Evolutionary conservation across 495 filamentous ascomycete species (phyloP).

Genomic region (Podospora australis): DNA sequence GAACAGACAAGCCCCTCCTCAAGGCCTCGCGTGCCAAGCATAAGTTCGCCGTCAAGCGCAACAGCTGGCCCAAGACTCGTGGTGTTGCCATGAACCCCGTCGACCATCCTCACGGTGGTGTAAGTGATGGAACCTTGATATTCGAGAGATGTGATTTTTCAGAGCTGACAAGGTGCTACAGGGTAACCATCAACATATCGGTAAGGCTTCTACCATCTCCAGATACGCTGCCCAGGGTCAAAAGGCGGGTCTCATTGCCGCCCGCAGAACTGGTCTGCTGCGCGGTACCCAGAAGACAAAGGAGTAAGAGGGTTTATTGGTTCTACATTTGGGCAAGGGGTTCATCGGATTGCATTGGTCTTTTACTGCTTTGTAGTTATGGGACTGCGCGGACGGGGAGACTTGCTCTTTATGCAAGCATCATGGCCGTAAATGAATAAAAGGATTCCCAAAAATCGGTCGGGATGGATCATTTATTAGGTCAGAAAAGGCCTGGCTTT

Average conservation of each 20-base stretch:
- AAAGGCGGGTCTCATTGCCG: constrained; percentile 99
- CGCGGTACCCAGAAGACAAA: constrained; percentile 99
- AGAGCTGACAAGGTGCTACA: constrained; percentile 33
- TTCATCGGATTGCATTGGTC: constrained; percentile 48
- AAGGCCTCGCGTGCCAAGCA: constrained; percentile 99
- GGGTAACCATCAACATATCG: constrained; percentile 99
- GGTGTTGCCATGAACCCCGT: constrained; percentile 99
- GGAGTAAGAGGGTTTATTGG: constrained; percentile 63
- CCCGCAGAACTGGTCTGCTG: constrained; percentile 95
- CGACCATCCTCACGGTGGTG: constrained; percentile 97
- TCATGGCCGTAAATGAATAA: constrained; percentile 31
- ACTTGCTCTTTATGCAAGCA: constrained; percentile 27
- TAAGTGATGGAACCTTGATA: constrained; percentile 25
- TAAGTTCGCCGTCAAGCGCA: constrained; percentile 99
- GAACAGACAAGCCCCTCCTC: constrained; percentile 98
- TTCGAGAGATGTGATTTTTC: neutral
- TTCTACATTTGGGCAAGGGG: constrained; percentile 47
- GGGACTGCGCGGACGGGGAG: constrained; percentile 34
- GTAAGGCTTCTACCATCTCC: constrained; percentile 99
- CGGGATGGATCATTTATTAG: constrained; percentile 5
- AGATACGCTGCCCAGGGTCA: constrained; percentile 96
- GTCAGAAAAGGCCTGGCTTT: constrained; percentile 6
- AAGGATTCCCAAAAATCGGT: constrained; percentile 30
- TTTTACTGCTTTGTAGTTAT: constrained; percentile 52
- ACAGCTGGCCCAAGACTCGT: constrained; percentile 99